Conservation (phyloP, 495 filamentous ascomycete species). For the Penicillium lividum region DNA sequence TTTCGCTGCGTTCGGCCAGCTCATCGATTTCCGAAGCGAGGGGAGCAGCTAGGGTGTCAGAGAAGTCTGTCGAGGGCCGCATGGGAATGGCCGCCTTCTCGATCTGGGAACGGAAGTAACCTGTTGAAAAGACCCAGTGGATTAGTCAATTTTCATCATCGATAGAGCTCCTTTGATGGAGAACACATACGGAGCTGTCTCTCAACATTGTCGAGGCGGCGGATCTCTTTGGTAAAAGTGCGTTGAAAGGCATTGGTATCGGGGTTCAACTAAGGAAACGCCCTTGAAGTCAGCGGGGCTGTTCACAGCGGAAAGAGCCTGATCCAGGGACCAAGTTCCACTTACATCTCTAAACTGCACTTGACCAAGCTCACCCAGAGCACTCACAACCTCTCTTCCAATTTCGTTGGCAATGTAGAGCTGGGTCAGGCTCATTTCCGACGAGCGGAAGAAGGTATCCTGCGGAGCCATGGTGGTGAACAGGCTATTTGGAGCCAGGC, state of each 20-base stretch:
- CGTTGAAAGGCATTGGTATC: slow-evolving; percentile 93
- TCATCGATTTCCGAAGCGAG: slow-evolving; percentile 93
- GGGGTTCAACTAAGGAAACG: slow-evolving; percentile 71
- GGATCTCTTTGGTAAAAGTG: slow-evolving; percentile 96
- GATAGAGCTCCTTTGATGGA: background rate
- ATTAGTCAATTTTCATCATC: background rate
- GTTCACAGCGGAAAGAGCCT: background rate
- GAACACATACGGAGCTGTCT: slow-evolving; percentile 80
- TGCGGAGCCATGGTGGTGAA: slow-evolving; percentile 51
- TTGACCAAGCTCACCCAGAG: slow-evolving; percentile 90
- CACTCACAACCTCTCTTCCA: slow-evolving; percentile 94
- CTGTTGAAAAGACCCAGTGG: slow-evolving; percentile 33
- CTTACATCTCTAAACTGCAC: slow-evolving; percentile 97
- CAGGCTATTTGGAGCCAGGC: slow-evolving; percentile 30
- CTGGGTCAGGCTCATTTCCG: slow-evolving; percentile 99
- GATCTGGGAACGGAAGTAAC: slow-evolving; percentile 93
- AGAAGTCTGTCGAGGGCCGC: slow-evolving; percentile 80
- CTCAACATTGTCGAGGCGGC: slow-evolving; percentile 96
- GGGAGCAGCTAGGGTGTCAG: slow-evolving; percentile 79
- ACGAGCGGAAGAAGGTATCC: slow-evolving; percentile 98
- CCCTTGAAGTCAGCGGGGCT: slow-evolving; percentile 17
- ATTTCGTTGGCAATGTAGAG: slow-evolving; percentile 99
- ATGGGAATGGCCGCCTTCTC: slow-evolving; percentile 85
- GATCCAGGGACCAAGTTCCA: slow-evolving; percentile 14
- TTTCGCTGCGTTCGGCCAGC: slow-evolving; percentile 86